Evolutionary conservation across 2,329 filamentous ascomycete genomes (phyloP).

Genomic region (Raffaelea arxii): DNA sequence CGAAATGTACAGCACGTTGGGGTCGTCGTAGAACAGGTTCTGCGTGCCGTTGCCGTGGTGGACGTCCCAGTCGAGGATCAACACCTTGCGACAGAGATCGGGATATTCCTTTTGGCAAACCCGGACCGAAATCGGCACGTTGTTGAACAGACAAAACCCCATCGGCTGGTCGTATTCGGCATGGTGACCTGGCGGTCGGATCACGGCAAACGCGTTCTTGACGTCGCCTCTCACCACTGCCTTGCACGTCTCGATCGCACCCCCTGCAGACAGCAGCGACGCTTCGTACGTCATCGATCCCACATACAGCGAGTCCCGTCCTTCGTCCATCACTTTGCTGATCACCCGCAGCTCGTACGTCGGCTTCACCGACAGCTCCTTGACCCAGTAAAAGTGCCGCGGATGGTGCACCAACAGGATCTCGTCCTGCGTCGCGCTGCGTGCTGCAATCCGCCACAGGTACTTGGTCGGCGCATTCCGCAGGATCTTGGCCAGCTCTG

Average conservation of each 20-base stretch:
- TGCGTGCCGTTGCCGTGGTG: conserved; percentile 86
- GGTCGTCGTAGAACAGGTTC: conserved; percentile 90
- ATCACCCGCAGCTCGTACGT: conserved; percentile 59
- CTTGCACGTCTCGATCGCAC: conserved; percentile 91
- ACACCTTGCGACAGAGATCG: conserved; percentile 71
- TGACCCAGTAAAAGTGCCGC: conserved; percentile 73
- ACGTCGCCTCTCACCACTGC: conserved; percentile 75
- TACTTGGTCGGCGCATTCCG: conserved; percentile 46
- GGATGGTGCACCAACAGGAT: conserved; percentile 69
- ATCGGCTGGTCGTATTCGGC: conserved; percentile 78
- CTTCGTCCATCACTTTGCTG: conserved; percentile 50
- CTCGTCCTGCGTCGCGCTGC: conserved; percentile 69
- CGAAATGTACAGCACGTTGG: conserved; percentile 92
- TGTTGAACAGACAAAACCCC: conserved; percentile 97
- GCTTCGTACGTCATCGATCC: conserved; percentile 74
- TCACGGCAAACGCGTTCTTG: conserved; percentile 92
- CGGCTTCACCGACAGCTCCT: conserved; percentile 40
- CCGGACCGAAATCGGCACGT: conserved; percentile 84
- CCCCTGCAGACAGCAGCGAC: conserved; percentile 75
- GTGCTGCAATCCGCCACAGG: conserved; percentile 69
- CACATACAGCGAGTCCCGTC: conserved; percentile 71
- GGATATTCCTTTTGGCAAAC: conserved; percentile 78
- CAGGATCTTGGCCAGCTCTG: conserved; percentile 41
- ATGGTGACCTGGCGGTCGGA: conserved; percentile 90
- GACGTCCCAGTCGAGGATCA: conserved; percentile 89